Conservation (phyloP, 129 eudicot species). For the Escallonia rubra region DNA sequence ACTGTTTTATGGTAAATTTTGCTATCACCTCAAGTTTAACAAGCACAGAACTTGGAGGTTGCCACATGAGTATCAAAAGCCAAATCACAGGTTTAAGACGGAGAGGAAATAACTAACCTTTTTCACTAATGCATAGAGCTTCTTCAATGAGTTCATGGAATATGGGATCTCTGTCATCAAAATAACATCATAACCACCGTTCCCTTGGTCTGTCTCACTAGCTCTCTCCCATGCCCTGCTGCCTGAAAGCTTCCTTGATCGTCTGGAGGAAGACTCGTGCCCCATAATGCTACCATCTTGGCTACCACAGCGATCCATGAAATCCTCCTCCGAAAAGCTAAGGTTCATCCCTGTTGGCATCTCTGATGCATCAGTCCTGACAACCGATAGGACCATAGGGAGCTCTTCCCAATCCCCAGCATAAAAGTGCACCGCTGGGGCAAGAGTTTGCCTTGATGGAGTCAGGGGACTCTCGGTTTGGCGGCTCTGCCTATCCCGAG, state of each 20-base stretch:
- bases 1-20: too few relatives aligned
- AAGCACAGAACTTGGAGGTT: too few relatives aligned
- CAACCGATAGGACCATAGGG: conserved; percentile 44
- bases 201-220: conserved; percentile 45
- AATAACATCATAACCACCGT: conserved; percentile 66
- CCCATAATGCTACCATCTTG: conserved; percentile 62
- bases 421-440: conserved; percentile 57
- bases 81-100: background rate
- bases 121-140: conserved; percentile 51
- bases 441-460: conserved; percentile 53
- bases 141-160: conserved; percentile 54
- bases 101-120: conserved; percentile 34
- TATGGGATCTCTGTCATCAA: conserved; percentile 58
- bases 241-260: conserved; percentile 59
- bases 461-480: conserved; percentile 64
- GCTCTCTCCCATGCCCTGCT: conserved; percentile 81
- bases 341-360: conserved; percentile 40
- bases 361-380: conserved; percentile 39
- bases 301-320: conserved; percentile 52
- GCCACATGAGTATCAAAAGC: too few relatives aligned
- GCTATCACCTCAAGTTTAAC: too few relatives aligned
- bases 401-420: conserved; percentile 85
- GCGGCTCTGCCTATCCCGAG: conserved; percentile 59
- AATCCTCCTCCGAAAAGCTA: conserved; percentile 72
- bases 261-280: conserved; percentile 39